Evolutionary conservation across 345 rosid genomes (phyloP), one percentile per base, ranked within the genome.

Genomic region (Mercurialis annua): DNA sequence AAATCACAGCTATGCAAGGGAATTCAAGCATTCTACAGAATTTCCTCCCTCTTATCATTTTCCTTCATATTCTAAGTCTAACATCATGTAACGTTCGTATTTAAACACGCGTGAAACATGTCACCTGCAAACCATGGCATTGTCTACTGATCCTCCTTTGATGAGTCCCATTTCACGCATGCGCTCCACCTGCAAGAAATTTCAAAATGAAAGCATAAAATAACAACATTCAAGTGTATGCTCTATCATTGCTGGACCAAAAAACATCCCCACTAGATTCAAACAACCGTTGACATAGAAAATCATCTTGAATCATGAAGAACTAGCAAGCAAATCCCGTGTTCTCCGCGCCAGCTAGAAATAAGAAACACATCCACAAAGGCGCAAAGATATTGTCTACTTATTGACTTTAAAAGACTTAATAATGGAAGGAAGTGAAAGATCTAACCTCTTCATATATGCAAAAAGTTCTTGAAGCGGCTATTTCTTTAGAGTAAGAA

Each of bases 41-140:
- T 12, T 55, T 47, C 21, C 33, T 6, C 40, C 47, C 40, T 20
- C 14, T 31, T 10, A 63, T 66, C 48, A 55, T 36, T 66, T 59
- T 23, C 53, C 52, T 46, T 10, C 5, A 14, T 10, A 20, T 8
- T 69, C 40, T 34, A 9, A 14, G 44, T 40, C 44, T 40, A 46
- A 8, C 31, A 16, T 47, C 20, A 21, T 67, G 21, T 5, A 56
- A 18, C 29, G 20, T 6, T 59, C 9, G 0, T 42, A n/a, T 30
- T 18, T 18, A 40, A 54, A 29, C 21, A 65, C 1, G 12, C n/a
- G 67, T 59, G 62, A 61, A 68, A 48, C 17, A 53, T 55, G 78
- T 78, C 75, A 90, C 98, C 98, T 86, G 62, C 93, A 88, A 69
- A 93, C 90, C 24, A 90, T 82, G 57, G 96, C 97, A 70, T 87